These are phyloP conservation scores for Trichophaea hybrida DNA, from an alignment of 2,329 filamentous ascomycete genomes.

Conservation along the genomic window DNA sequence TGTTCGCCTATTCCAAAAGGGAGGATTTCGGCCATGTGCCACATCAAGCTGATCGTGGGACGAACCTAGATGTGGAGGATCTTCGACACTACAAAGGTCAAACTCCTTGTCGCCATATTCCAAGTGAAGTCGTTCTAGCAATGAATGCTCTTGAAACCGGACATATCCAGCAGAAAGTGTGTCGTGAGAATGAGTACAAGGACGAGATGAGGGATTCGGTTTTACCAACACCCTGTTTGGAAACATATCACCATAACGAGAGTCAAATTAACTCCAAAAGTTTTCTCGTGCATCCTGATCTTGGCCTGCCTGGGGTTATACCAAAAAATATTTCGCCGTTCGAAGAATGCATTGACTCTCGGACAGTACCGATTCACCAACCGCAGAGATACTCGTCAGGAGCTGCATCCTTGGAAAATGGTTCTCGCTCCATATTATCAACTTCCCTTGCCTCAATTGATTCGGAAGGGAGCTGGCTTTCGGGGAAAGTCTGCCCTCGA, in stretches of 20 bases:
- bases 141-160: slow-evolving; percentile 22
- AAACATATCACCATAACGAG: slow-evolving; percentile 13
- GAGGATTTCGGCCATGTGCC: slow-evolving; percentile 2
- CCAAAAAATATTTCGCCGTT: slow-evolving; percentile 4
- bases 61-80: slow-evolving; percentile 11
- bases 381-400: slow-evolving; percentile 33
- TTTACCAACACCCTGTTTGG: slow-evolving; percentile 10
- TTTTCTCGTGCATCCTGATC: slow-evolving; percentile 7
- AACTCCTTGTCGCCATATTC: slow-evolving; percentile 18
- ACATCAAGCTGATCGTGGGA: neutral
- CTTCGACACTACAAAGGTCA: slow-evolving; percentile 13
- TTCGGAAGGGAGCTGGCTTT: slow-evolving; percentile 91
- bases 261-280: slow-evolving; percentile 17
- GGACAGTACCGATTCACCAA: slow-evolving; percentile 11
- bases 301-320: neutral
- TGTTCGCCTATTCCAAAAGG: slow-evolving; percentile 17
- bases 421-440: slow-evolving; percentile 42
- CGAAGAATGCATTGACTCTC: slow-evolving; percentile 13
- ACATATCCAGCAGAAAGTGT: slow-evolving; percentile 14
- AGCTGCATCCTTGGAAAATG: slow-evolving; percentile 34
- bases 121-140: slow-evolving; percentile 18
- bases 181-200: slow-evolving; percentile 3
- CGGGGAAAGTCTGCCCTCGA: slow-evolving; percentile 47
- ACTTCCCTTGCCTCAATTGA: slow-evolving; percentile 84
- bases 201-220: slow-evolving; percentile 17